Evolutionary conservation across 2,329 filamentous ascomycete genomes (phyloP).

Genomic region (Penicillium rolfsii): DNA sequence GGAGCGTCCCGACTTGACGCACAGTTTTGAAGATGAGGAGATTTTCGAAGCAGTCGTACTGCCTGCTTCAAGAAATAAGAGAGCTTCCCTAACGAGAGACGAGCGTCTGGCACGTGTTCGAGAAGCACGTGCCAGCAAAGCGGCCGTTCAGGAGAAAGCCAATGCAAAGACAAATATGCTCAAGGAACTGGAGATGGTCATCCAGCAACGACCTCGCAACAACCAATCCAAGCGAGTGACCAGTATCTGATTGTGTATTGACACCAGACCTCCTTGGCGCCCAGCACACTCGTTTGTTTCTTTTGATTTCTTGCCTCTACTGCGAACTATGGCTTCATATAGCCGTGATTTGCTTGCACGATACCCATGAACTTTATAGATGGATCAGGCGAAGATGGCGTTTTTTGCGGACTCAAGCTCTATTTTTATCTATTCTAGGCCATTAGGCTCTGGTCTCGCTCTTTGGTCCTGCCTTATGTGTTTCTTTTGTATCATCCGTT

Average conservation of each 20-base stretch:
- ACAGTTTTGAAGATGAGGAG: conserved; percentile 63
- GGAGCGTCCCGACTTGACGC: conserved; percentile 51
- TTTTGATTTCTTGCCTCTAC: conserved; percentile 3
- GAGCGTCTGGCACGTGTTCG: conserved; percentile 86
- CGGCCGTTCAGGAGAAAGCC: conserved; percentile 69
- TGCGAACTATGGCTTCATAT: neutral
- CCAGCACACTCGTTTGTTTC: neutral
- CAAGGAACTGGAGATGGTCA: conserved; percentile 87
- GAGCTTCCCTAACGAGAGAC: conserved; percentile 74
- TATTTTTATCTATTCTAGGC: conserved; percentile 14
- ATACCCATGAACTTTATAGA: conserved; percentile 42
- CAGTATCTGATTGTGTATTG: conserved; percentile 43
- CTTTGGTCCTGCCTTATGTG: conserved; percentile 1
- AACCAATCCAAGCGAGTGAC: conserved; percentile 48
- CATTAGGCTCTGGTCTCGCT: conserved; percentile 7
- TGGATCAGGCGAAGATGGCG: conserved; percentile 38
- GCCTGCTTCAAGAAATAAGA: conserved; percentile 63
- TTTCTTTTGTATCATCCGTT: conserved; percentile 17
- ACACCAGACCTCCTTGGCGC: neutral
- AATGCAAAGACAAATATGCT: conserved; percentile 90
- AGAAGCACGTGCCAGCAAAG: conserved; percentile 79
- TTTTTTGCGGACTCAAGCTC: conserved; percentile 24
- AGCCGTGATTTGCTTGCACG: conserved; percentile 11
- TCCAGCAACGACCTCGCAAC: conserved; percentile 60
- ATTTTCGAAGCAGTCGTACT: conserved; percentile 90